Conservation (phyloP, 352 stramenopile species). For the Phytophthora multivora region DNA sequence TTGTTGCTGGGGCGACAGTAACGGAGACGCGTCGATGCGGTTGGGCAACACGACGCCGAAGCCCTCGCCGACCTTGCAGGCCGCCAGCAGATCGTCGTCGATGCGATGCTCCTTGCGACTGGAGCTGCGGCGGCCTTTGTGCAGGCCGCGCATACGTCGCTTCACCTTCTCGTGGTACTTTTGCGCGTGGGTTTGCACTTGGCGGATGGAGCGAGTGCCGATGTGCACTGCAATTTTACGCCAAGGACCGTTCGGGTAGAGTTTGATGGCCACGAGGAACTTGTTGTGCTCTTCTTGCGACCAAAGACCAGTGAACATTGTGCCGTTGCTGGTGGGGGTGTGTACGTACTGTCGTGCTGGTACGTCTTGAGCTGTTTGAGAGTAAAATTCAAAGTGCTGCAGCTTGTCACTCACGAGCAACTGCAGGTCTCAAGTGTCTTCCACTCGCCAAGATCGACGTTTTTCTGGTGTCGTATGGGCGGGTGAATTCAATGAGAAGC, state of each 20-base stretch:
- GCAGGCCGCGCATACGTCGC: constrained; percentile 49
- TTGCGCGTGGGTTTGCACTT: constrained; percentile 69
- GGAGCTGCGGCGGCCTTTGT: constrained; percentile 43
- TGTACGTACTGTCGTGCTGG: constrained; percentile 33
- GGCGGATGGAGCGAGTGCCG: constrained; percentile 56
- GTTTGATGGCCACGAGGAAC: constrained; percentile 57
- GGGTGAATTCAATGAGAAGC: constrained; percentile 29
- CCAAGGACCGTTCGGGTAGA: constrained; percentile 63
- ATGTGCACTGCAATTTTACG: constrained; percentile 50
- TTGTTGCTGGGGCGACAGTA: constrained; percentile 3
- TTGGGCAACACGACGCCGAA: constrained; percentile 35
- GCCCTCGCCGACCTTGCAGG: constrained; percentile 39
- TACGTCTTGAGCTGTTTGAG: constrained; percentile 25
- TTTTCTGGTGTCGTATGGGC: not conserved
- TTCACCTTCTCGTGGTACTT: constrained; percentile 69
- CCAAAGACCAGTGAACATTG: constrained; percentile 48
- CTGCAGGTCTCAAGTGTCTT: constrained; percentile 19
- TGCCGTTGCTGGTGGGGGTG: not conserved
- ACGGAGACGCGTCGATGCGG: not conserved
- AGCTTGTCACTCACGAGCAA: not conserved
- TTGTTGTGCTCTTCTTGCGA: constrained; percentile 64
- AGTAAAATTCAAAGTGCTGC: constrained; percentile 29
- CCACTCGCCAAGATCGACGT: constrained; percentile 21
- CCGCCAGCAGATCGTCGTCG: constrained; percentile 41
- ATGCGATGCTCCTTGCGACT: constrained; percentile 46